phyloP scores from a whole-genome alignment of 176 grass and related monocot genomes.

The Oryza longistaminata region DNA sequence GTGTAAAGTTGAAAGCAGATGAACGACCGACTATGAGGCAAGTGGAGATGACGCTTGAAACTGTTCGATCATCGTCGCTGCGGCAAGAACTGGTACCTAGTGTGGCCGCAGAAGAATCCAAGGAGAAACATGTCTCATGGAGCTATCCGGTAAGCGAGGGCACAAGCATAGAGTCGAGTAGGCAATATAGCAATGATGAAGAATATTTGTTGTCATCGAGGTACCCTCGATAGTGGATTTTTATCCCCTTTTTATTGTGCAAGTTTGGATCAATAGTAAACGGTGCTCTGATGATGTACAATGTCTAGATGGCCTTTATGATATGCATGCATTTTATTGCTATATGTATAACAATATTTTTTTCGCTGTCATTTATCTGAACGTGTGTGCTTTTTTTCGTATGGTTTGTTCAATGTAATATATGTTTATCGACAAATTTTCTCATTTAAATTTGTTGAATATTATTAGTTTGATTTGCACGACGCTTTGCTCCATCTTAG shows the following conservation, averaged over 20 bases:
- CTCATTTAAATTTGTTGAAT: too few species aligned
- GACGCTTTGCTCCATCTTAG: too few species aligned
- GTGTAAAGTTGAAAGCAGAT: not conserved
- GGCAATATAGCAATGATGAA: conserved; percentile 8
- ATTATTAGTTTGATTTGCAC: too few species aligned
- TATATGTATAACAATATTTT: too few species aligned
- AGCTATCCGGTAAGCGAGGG: not conserved
- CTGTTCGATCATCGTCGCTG: not conserved
- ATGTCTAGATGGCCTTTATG: too few species aligned
- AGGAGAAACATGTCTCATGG: not conserved
- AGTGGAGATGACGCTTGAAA: not conserved
- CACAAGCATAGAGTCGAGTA: not conserved
- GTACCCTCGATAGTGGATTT: not conserved
- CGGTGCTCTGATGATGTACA: too few species aligned
- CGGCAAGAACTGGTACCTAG: not conserved
- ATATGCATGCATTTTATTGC: too few species aligned
- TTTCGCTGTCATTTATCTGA: too few species aligned
- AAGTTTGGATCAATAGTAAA: not conserved
- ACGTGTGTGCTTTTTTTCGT: too few species aligned
- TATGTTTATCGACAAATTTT: too few species aligned
- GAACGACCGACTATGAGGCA: not conserved
- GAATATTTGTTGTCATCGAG: conserved; percentile 14
- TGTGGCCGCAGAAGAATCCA: not conserved
- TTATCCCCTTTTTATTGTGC: not conserved
- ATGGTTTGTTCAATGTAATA: too few species aligned